Evolutionary conservation across 2,329 filamentous ascomycete genomes (phyloP), one percentile per base, ranked within the genome.

Genomic region (Trichoderma oligosporum): DNA sequence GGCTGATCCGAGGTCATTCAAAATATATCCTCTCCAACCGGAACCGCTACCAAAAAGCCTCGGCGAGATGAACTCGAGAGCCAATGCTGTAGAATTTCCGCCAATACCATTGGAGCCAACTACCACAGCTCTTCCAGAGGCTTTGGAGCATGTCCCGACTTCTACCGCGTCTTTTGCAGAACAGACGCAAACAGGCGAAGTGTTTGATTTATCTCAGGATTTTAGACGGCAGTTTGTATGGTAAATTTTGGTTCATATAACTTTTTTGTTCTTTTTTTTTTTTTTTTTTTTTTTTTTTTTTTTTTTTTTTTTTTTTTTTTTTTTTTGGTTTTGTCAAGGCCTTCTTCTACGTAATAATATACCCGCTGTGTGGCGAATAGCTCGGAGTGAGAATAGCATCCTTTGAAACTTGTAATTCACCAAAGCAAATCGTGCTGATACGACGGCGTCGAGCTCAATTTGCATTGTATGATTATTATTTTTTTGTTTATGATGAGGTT

Each of bases 201-300:
- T 55, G 20, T 55, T 55, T 38, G 51, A 55, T 22, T 38, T 55
- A 24, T 55, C 51, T 4, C 51, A 55, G 18, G 51, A 55, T 25
- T 55, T 55, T 38, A 55, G 51, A 46, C 51, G 51, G 24, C 51
- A 55, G 33, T 55, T 55, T 55, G 51, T 55, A 22, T 55, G 51
- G 51, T 55, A 55, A 33, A 2, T 33, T 18, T 35, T 9, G 18
- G 14, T 31, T 11, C 38, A 12, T 25, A 6, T 12, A 27, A n/a
- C 4, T 4, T 5, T n/a, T n/a, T n/a, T n/a, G n/a, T n/a, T n/a
- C 4, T 33, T 18, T 35, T 9, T 24, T 20, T 31, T 11, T 51
- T 18, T 25, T 11, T 12, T 38, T 22, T 7, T 4, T 5, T n/a
- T n/a, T n/a, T n/a, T n/a, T n/a, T n/a, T n/a, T n/a, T n/a, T n/a